phyloP scores from a whole-genome alignment of 202 grass and related monocot species.

The Schoenoplectus triqueter region DNA sequence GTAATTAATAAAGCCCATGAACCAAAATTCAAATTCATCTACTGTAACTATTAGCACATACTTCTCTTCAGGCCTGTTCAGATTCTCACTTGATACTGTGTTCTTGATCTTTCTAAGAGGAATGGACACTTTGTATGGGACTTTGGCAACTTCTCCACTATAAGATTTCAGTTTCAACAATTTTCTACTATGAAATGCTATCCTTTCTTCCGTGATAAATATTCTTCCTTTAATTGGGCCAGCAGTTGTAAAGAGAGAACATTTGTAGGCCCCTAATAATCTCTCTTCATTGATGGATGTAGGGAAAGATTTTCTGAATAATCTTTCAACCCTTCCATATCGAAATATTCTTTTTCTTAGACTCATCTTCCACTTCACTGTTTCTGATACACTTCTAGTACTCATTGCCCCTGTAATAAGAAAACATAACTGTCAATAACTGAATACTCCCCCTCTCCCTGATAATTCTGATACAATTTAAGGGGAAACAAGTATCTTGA shows the following conservation, averaged over 20 bases:
- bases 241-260: constrained; percentile 81
- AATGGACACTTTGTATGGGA: constrained; percentile 80
- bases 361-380: constrained; percentile 68
- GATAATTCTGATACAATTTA: background rate
- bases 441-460: background rate
- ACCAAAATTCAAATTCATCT: constrained; percentile 99
- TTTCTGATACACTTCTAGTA: constrained; percentile 63
- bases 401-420: constrained; percentile 65
- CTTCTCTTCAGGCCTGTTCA: constrained; percentile 69
- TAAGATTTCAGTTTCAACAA: constrained; percentile 43
- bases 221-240: constrained; percentile 81
- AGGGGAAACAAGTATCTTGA: background rate
- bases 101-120: constrained; percentile 61
- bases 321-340: constrained; percentile 63
- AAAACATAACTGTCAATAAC: background rate
- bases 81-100: constrained; percentile 59
- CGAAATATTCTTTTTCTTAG: constrained; percentile 61
- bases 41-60: constrained; percentile 69
- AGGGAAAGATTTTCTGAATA: constrained; percentile 66
- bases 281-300: constrained; percentile 49
- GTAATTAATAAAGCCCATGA: constrained; percentile 80
- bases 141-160: constrained; percentile 39
- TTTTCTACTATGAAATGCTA: constrained; percentile 72
- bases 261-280: constrained; percentile 66
- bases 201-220: constrained; percentile 67